phyloP scores from a whole-genome alignment of 2,329 filamentous ascomycete genomes.

The Ascosphaera apis region DNA sequence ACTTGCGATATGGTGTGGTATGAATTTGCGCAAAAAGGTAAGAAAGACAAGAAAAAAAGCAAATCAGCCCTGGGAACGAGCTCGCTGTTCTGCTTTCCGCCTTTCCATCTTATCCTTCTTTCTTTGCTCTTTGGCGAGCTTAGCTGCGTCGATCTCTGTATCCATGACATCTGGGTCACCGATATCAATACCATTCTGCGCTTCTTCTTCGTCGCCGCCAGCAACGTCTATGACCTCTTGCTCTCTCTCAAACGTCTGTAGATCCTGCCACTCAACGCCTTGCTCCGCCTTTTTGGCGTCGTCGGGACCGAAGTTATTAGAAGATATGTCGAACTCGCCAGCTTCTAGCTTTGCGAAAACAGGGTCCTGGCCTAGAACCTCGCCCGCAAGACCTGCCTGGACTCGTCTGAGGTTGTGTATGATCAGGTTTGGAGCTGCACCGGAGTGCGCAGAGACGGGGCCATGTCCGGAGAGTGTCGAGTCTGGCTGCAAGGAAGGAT shows the following conservation, averaged over 20 bases:
- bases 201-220: slow-evolving; percentile 11
- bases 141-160: slow-evolving; percentile 17
- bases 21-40: neutral
- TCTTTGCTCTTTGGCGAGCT: slow-evolving; percentile 27
- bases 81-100: slow-evolving; percentile 21
- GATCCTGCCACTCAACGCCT: slow-evolving; percentile 9
- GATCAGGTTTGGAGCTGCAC: slow-evolving; percentile 18
- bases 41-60: slow-evolving; percentile 1
- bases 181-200: slow-evolving; percentile 10
- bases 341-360: slow-evolving; percentile 12
- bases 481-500: slow-evolving; percentile 21
- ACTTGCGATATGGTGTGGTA: too few species aligned
- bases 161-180: slow-evolving; percentile 18
- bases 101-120: slow-evolving; percentile 33
- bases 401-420: slow-evolving; percentile 23
- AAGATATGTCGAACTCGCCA: slow-evolving; percentile 3
- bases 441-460: slow-evolving; percentile 19
- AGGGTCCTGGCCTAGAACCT: slow-evolving; percentile 19
- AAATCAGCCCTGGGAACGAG: slow-evolving; percentile 2
- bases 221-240: slow-evolving; percentile 15
- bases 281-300: too few species aligned
- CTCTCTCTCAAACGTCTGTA: slow-evolving; percentile 14
- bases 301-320: too few species aligned
- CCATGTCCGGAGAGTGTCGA: slow-evolving; percentile 21
- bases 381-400: slow-evolving; percentile 20